Evolutionary conservation across 2,329 filamentous ascomycete genomes (phyloP), one percentile per base, ranked within the genome.

Genomic region (Orbilia ellipsospora): DNA sequence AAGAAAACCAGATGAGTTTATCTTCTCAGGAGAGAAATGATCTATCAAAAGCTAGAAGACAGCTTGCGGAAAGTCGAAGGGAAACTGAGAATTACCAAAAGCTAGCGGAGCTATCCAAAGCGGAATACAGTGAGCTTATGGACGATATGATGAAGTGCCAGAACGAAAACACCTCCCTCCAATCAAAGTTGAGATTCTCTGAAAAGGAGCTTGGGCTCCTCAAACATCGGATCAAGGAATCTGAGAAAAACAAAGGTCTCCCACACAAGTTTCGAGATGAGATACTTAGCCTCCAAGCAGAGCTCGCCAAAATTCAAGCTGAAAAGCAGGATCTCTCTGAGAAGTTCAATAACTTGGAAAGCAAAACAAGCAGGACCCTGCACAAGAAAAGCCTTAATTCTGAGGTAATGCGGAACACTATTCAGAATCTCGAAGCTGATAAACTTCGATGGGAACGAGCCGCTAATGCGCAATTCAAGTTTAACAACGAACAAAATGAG

Each of bases 391-490:
- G 26, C 2, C 48, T 75, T 10, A 31, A 65, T 7, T 20, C 18
- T 0, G 52, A 69, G 26, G 54, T 75, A 2, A 64, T 69, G 64
- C 52, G 51, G 8, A 69, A 69, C 13, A 56, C 59, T 1, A 69
- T 75, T 23, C 31, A 69, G 8, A 75, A 69, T 42, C 54, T 75
- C 4, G 48, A 65, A 23, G 48, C 57, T 16, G 64, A 75, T 8
- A 69, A 65, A 1, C 51, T 50, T 6, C 57, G 42, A 20, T 50
- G 54, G 36, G 16, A 75, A 45, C 20, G 23, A 18, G 64, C 59
- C 6, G 45, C 36, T 7, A 16, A 4, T 12, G 57, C 64, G 26
- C 63, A 63, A n/a, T 6, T 12, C 3, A 68, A 68, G 13, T 62
- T 44, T 5, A 55, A 16, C 13, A 20, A 7, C 20, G 42, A 18